Evolutionary conservation across 1,284 basidiomycete genomes (phyloP), one percentile per base, ranked within the genome.

Genomic region (Microbotryum silenes-acaulis): DNA sequence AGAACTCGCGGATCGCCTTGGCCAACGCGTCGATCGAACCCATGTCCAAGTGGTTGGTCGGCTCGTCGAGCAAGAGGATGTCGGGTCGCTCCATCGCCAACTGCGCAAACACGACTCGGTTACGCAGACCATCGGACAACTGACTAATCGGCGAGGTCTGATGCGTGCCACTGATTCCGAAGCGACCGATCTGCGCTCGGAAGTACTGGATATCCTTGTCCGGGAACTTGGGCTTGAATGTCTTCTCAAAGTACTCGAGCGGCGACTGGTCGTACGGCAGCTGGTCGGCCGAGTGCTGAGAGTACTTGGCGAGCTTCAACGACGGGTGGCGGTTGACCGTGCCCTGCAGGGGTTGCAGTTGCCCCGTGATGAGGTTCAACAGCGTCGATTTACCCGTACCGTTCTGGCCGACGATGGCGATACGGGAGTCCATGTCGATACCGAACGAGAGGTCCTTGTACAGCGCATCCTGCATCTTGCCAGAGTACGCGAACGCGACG

Each of bases 371-470:
- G 62, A 99, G 84, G 80, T 97, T 87, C 51, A 99, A 83, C 56
- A 99, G 84, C 9, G 94, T 99, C 44, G 94, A 97, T 77, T 98
- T 98, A 66, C 94, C 94, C 42, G 94, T 88, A 72, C 94, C 94
- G 79, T 99, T 99, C 69, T 93, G 91, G 63, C 96, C 94, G 70
- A 98, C 91, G 74, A 98, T 97, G 71, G 94, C 94, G 56, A 98
- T 81, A 66, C 91, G 87, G 33, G 89, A 91, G 77, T 94, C 91
- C 91, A 94, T 94, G 76, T 96, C 91, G 72, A 94, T 91, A 86
- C 93, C 94, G 73, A 97, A 91, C 52, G 86, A 89, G 55, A 98
- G 81, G 65, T 87, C 81, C 76, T 89, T 72, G 79, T 97, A 97
- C 37, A 97, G 80, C 74, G 85, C 93, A 72, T 97, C 89, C 76